Evolutionary conservation across 2,329 filamentous ascomycete species (phyloP).

Genomic region (Xylaria sp.): DNA sequence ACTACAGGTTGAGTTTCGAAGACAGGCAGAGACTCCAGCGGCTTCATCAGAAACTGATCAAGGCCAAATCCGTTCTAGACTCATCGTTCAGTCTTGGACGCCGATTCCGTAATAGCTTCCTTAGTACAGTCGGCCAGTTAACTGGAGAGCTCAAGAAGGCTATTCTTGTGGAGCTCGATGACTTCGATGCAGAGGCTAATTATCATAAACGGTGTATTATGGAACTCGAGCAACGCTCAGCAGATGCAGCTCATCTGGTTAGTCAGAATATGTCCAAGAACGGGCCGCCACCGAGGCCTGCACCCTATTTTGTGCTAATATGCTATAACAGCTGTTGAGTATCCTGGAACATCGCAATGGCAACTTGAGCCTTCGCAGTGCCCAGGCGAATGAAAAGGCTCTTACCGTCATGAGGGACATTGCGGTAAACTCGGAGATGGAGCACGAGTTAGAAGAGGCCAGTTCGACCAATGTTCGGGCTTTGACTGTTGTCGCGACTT

Average conservation of each 20-base stretch:
- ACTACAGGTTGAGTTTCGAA: slow-evolving; percentile 2
- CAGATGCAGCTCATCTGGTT: background rate
- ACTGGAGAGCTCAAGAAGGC: background rate
- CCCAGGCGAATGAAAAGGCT: background rate
- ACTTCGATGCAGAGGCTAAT: slow-evolving; percentile 8
- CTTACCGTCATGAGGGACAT: background rate
- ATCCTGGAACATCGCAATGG: slow-evolving; percentile 1
- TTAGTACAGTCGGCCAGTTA: background rate
- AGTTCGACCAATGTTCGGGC: background rate
- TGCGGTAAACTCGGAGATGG: background rate
- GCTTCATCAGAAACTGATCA: slow-evolving; percentile 2
- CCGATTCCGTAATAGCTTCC: background rate
- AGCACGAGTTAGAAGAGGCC: background rate
- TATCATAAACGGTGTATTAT: background rate
- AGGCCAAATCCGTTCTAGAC: background rate
- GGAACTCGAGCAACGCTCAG: slow-evolving; percentile 4
- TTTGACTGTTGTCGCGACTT: background rate
- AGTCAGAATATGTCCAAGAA: background rate
- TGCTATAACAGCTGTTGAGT: background rate
- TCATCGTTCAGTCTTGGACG: background rate
- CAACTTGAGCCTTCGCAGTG: background rate
- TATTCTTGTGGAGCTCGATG: background rate
- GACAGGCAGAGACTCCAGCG: background rate
- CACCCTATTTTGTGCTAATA: background rate
- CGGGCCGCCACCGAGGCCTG: background rate